Percentiles rank a stretch among this genome's conserved stretches.
Conservation (phyloP, 1,284 basidiomycete species). For the Sporisorium reilianum region DNA sequence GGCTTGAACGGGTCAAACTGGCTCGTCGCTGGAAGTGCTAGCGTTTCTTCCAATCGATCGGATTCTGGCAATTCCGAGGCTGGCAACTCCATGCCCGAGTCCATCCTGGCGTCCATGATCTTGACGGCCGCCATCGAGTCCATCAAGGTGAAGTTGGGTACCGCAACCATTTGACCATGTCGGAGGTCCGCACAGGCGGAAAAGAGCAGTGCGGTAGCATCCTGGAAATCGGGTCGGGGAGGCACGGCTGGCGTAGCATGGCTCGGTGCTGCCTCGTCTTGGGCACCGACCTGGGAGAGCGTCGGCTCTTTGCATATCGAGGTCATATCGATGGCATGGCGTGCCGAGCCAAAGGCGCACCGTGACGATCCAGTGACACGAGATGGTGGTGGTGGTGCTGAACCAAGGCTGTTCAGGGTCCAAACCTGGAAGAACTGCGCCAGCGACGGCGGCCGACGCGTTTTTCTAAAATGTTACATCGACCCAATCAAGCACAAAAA, state of each 20-base stretch:
- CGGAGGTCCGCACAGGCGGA: slow-evolving; percentile 51
- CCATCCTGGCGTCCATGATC: slow-evolving; percentile 90
- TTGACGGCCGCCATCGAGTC: slow-evolving; percentile 90
- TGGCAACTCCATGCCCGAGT: slow-evolving; percentile 78
- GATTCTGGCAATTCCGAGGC: slow-evolving; percentile 44
- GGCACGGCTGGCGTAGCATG: slow-evolving; percentile 3
- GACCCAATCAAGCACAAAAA: background rate
- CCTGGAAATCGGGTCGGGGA: slow-evolving; percentile 16
- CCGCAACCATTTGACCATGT: slow-evolving; percentile 77
- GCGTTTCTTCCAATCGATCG: slow-evolving; percentile 71
- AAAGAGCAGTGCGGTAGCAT: slow-evolving; percentile 34
- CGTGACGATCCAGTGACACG: background rate
- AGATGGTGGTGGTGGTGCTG: background rate
- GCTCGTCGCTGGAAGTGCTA: slow-evolving; percentile 54
- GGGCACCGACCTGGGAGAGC: background rate
- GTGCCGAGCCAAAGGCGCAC: background rate
- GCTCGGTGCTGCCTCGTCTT: background rate
- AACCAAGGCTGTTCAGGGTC: background rate
- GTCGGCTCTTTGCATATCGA: background rate
- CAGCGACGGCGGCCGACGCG: background rate
- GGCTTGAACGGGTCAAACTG: slow-evolving; percentile 77
- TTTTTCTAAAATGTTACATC: background rate
- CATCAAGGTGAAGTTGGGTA: slow-evolving; percentile 78
- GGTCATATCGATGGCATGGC: slow-evolving; percentile 9
- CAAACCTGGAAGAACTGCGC: background rate